These are phyloP conservation scores for Penicillium nordicum DNA, from an alignment of 2,329 filamentous ascomycete genomes.

Conservation along the genomic window DNA sequence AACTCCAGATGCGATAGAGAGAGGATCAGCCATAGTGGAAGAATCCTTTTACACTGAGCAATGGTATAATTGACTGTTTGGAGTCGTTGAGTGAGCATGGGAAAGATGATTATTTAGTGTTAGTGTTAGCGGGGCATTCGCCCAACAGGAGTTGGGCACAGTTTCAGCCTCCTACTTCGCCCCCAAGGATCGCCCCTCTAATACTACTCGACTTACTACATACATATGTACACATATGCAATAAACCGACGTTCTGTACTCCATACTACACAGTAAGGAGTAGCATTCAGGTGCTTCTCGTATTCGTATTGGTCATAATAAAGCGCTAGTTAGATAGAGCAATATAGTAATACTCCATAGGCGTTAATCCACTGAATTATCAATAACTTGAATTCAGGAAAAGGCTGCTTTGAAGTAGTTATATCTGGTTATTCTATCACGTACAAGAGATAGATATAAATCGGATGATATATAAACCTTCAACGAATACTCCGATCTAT, in stretches of 20 bases:
- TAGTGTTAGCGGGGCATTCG: not conserved
- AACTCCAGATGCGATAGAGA: slow-evolving; percentile 28
- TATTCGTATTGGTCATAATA: not conserved
- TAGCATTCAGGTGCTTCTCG: not conserved
- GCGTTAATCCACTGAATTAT: not conserved
- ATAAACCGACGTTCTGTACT: no score
- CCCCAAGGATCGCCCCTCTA: not conserved
- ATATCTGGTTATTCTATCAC: not conserved
- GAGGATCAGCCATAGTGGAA: slow-evolving; percentile 23
- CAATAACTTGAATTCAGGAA: not conserved
- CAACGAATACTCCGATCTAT: not conserved
- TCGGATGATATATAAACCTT: not conserved
- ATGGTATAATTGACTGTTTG: not conserved
- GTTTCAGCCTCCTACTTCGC: not conserved
- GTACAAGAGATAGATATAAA: not conserved
- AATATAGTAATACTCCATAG: not conserved
- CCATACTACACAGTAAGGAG: no score
- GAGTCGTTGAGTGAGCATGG: not conserved
- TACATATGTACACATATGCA: no score
- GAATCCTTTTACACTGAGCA: fast-evolving
- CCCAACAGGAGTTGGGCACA: not conserved
- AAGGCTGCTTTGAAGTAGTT: not conserved
- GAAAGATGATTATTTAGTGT: not conserved
- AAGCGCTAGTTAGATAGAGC: not conserved
- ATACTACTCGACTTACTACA: not conserved